Base-by-base conservation (phyloP, 306 rosid species). In the Leucaena leucocephala region DNA sequence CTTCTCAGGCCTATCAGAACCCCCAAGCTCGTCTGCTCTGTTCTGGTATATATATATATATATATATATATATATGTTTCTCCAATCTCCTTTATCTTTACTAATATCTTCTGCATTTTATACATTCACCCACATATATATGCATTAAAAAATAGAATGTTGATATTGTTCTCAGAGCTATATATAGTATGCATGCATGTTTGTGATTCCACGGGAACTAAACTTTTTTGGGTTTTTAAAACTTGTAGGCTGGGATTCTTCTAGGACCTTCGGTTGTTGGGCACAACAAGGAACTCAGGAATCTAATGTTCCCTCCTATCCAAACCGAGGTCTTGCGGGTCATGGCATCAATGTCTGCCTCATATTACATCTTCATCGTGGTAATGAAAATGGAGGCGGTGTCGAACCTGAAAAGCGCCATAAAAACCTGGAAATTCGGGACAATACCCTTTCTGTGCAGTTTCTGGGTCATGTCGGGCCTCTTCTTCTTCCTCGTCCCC, bases 1-100 rank as follows among this genome's bases (percentile, higher is more conserved):
- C 0, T 83, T 76, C 90, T 92, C 61, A 75, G 73, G 80, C 91
- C 94, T 48, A 7, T 92, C 6, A 59, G 81, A 42, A 88, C 87
- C 78, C 85, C 97, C 74, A 86, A 45, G 78, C 79, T 88, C 75
- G 42, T 84, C 50, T 84, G 94, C 82, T 44, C 36, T 15, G 39
- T 85, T 70, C 44, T 90, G 79, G 94, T 46, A 46, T 40, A 3
- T 38, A 3, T 38, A 3, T 38, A 27, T 27, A 27, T 38, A 3
- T 38, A 27, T 27, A 27, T 9, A 13, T 44, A 13, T 44, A 9
- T 44, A 9, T 44, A 46, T 46, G 16, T 11, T 46, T 2, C 50
- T 46, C 49, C 50, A 46, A 11, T 46, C 50, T 46, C 50, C 16
- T 46, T 4, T 46, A 10, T 46, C 50, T 46, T 43, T 9, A 43